phyloP scores from a whole-genome alignment of 2,329 filamentous ascomycete genomes.

The Lasiodiplodia theobromae region DNA sequence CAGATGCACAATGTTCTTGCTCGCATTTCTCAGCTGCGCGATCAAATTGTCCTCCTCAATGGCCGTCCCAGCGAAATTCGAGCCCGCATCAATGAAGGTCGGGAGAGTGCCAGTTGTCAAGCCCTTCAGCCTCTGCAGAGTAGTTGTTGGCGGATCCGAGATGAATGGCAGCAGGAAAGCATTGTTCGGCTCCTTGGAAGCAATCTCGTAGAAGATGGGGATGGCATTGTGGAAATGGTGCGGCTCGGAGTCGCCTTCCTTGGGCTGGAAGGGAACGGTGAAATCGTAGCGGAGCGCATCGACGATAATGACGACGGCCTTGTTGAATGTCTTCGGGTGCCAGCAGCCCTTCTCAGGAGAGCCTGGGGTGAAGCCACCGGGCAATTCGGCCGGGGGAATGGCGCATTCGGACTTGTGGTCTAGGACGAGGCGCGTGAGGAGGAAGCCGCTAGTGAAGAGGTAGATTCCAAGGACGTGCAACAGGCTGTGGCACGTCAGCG shows the following conservation, averaged over 20 bases:
- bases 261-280: conserved; percentile 75
- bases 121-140: conserved; percentile 89
- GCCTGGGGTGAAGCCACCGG: conserved; percentile 43
- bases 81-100: conserved; percentile 92
- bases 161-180: conserved; percentile 95
- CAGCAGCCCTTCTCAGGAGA: conserved; percentile 76
- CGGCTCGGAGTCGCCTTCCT: conserved; percentile 55
- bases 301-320: conserved; percentile 87
- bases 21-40: conserved; percentile 67
- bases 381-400: conserved; percentile 70
- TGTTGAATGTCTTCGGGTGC: conserved; percentile 93
- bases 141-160: conserved; percentile 93
- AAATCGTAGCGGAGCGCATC: conserved; percentile 98
- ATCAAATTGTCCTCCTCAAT: conserved; percentile 91
- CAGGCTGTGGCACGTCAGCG: conserved; percentile 51
- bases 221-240: conserved; percentile 86
- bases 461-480: conserved; percentile 84
- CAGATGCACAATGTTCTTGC: conserved; percentile 85
- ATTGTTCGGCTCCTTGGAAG: conserved; percentile 75
- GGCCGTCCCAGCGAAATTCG: conserved; percentile 92
- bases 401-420: conserved; percentile 81
- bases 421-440: conserved; percentile 83
- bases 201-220: conserved; percentile 84
- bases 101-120: conserved; percentile 94
- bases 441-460: conserved; percentile 93